These are phyloP conservation scores for Cnidoscolus chayamansa DNA, from an alignment of 441 rosid species.

Conservation along the genomic window DNA sequence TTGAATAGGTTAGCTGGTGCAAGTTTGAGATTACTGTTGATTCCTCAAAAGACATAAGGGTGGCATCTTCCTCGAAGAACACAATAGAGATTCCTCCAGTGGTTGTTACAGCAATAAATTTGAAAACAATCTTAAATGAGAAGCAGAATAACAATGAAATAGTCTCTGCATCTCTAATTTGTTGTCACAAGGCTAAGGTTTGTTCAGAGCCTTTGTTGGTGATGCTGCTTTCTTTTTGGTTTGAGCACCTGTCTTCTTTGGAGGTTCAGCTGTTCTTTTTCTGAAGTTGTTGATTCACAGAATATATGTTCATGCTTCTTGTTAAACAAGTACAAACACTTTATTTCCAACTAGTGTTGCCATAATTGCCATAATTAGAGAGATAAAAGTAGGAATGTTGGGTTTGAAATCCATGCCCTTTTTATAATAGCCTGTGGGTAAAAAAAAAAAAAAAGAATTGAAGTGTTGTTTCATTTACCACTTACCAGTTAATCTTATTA, in stretches of 20 bases:
- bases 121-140: conserved; percentile 79
- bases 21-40: conserved; percentile 77
- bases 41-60: conserved; percentile 58
- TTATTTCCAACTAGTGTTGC: neutral
- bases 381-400: neutral
- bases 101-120: conserved; percentile 81
- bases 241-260: conserved; percentile 9
- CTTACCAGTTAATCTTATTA: neutral
- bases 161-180: conserved; percentile 82
- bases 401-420: neutral
- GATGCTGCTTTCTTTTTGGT: conserved; percentile 17
- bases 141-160: conserved; percentile 85
- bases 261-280: neutral
- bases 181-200: conserved; percentile 96
- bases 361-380: neutral
- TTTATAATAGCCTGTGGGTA: no score
- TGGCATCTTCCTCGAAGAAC: conserved; percentile 49
- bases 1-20: conserved; percentile 94
- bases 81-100: conserved; percentile 69
- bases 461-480: neutral
- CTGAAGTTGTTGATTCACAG: conserved; percentile 18
- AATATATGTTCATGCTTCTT: neutral
- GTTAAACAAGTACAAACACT: neutral
- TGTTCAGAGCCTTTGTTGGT: conserved; percentile 27
- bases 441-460: neutral